phyloP scores from a whole-genome alignment of 106 monocot species.

The Apostasia ramifera region DNA sequence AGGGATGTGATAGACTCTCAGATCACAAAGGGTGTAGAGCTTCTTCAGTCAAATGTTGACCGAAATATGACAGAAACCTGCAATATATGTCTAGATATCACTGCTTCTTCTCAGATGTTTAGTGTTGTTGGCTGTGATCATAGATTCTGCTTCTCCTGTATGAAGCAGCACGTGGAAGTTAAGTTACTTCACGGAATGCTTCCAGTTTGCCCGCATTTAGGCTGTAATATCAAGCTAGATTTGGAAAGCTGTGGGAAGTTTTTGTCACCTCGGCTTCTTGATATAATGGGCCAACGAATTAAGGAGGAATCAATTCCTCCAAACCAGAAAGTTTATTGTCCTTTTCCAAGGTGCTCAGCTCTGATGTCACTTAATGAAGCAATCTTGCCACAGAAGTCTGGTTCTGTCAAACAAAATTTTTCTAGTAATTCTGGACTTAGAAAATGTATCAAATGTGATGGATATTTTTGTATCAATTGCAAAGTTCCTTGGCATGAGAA shows the following conservation, averaged over 20 bases:
- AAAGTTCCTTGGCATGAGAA: constrained; percentile 78
- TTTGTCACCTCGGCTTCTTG: constrained; percentile 36
- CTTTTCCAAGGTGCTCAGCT: constrained; percentile 85
- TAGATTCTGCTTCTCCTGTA: constrained; percentile 79
- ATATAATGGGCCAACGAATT: constrained; percentile 53
- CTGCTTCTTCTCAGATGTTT: constrained; percentile 52
- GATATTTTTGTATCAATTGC: constrained; percentile 64
- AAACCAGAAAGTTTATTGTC: constrained; percentile 76
- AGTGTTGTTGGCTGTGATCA: constrained; percentile 48
- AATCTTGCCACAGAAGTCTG: constrained; percentile 21
- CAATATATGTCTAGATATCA: constrained; percentile 70
- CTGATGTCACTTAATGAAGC: constrained; percentile 67
- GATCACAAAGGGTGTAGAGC: constrained; percentile 21
- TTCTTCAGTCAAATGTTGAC: neutral
- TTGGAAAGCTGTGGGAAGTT: constrained; percentile 56
- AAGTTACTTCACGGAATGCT: constrained; percentile 70
- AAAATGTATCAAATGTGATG: constrained; percentile 65
- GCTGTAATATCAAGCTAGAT: constrained; percentile 52
- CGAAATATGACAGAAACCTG: constrained; percentile 38
- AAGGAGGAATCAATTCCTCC: constrained; percentile 77
- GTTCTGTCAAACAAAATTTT: constrained; percentile 25
- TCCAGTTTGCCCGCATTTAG: constrained; percentile 69
- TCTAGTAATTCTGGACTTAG: constrained; percentile 34
- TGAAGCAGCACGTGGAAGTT: constrained; percentile 86
- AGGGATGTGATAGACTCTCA: constrained; percentile 63